Base-by-base conservation (phyloP, 164 flowering plant genomes). In the Piper longum region DNA sequence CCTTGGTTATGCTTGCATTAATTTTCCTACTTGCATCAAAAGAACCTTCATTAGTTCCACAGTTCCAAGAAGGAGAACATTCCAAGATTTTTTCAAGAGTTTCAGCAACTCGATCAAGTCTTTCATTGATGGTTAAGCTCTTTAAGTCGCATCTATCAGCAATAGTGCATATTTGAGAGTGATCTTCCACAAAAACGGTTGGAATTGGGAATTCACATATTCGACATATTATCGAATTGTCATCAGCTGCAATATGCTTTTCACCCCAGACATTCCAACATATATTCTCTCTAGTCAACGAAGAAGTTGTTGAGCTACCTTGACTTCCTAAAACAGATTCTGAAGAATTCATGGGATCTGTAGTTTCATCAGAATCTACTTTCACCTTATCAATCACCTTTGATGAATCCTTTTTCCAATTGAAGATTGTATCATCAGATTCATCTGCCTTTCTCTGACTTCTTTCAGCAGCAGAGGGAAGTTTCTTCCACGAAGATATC, bases 181-280 rank as follows among this genome's bases (percentile, higher is more conserved):
- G 99, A 67, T 82, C 87, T 73, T 89, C 98, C 45, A 91, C 96
- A 77, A 83, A 86, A 42, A 89, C 82, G 54, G 85, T 82, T 26
- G 97, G 99, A 69, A 91, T 87, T 77, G 91, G 91, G 73, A 84
- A 85, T 73, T 95, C 98, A 80, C 99, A 95, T 59, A 95, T 95
- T 7, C 99, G 87, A 65, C 99, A 95, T 11, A 95, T 89, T 77
- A 95, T 81, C 41, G 85, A 80, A 77, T 80, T 79, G 43, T 83
- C 92, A 73, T 79, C 79, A 18, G 80, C 57, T 65, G 68, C 57
- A 67, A 69, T 72, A 16, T 80, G 89, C 18, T 80, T 81, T 69
- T 86, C 89, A 36, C 77, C 78, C 75, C 76, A 84, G 36, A 60
- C 56, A 65, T 87, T 85, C 84, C 85, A 82, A 61, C 81, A 59